Evolutionary conservation across 768 basidiomycete species (phyloP).

Genomic region (Strobilomyces confusus): DNA sequence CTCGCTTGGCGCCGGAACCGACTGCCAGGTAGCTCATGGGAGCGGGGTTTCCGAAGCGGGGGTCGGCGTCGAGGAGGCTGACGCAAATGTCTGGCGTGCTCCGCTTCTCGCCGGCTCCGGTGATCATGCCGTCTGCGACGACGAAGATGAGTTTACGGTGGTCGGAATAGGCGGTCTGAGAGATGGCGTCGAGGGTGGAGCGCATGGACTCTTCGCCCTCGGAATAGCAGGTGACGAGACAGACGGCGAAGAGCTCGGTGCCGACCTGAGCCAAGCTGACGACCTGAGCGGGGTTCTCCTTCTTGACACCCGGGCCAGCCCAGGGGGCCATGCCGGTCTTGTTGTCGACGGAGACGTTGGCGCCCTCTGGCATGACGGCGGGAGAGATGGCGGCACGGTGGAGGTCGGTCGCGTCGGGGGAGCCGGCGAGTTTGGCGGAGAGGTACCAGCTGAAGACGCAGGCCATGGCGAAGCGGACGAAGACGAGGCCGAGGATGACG

Average conservation of each 20-base stretch:
- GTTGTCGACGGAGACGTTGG: slow-evolving; percentile 92
- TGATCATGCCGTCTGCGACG: slow-evolving; percentile 98
- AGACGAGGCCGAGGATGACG: slow-evolving; percentile 85
- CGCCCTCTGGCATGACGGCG: slow-evolving; percentile 94
- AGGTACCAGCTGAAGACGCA: slow-evolving; percentile 97
- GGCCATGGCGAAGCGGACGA: slow-evolving; percentile 94
- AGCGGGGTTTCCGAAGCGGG: slow-evolving; percentile 91
- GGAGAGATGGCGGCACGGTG: slow-evolving; percentile 87
- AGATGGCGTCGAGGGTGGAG: slow-evolving; percentile 91
- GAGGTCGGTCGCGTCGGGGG: slow-evolving; percentile 67
- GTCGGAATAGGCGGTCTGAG: slow-evolving; percentile 87
- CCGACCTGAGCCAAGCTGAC: slow-evolving; percentile 91
- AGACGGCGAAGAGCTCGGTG: slow-evolving; percentile 90
- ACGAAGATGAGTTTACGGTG: slow-evolving; percentile 88
- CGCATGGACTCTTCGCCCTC: slow-evolving; percentile 93
- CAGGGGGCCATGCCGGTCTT: slow-evolving; percentile 91
- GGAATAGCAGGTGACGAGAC: slow-evolving; percentile 96
- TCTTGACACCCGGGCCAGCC: slow-evolving; percentile 60
- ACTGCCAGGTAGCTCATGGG: slow-evolving; percentile 94
- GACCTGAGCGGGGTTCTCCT: slow-evolving; percentile 40
- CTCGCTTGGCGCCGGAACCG: slow-evolving; percentile 81
- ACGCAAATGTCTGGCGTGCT: slow-evolving; percentile 98
- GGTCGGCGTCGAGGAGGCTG: slow-evolving; percentile 84
- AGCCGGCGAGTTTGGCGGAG: slow-evolving; percentile 73
- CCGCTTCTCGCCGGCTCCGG: slow-evolving; percentile 91